Evolutionary conservation across 1,284 basidiomycete species (phyloP), one percentile per base, ranked within the genome.

Genomic region (Ceratobasidium papillatum): DNA sequence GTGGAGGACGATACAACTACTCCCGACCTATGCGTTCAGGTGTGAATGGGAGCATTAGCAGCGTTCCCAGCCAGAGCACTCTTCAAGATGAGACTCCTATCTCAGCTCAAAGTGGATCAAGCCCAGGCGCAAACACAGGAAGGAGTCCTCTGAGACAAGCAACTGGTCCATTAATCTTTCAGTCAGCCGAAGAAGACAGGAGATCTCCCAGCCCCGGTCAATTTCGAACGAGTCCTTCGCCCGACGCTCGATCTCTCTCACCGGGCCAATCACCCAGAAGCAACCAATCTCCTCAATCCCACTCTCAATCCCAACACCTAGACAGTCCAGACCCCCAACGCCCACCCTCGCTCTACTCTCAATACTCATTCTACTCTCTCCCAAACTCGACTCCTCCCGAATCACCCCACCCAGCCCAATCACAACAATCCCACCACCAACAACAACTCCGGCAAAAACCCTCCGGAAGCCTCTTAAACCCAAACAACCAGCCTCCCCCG

Each of bases 291-390:
- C 63, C 49, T 52, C 61, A 47, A 2, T 52, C 34, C 19, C 56
- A 32, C 22, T 54, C 49, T 52, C 61, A 47, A 2, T 52, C 34
- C 19, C 56, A 32, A 34, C 56, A 59, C 22, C 61, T 52, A 27
- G 43, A 69, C 63, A 59, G 56, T 38, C 54, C 30, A 56, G 51
- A 14, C 56, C 49, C 59, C 12, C 47, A 36, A n/a, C 69, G 49
- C 32, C 52, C 63, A n/a, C 62, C 54, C 11, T 73, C 75, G 14
- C 71, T 73, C 27, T 66, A 74, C 59, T 72, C 52, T 7, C 75
- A 75, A 66, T 68, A 62, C 62, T 65, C 61, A 32, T 68, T 66
- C 71, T 51, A 65, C 51, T 59, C 75, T 45, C 58, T 68, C 56
- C 36, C 56, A 17, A 36, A 54, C 30, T 66, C 61, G 30, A 63